These are phyloP conservation scores for Coccomyxa sp. DNA, from an alignment of 139 green algal genomes.

Conservation along the genomic window DNA sequence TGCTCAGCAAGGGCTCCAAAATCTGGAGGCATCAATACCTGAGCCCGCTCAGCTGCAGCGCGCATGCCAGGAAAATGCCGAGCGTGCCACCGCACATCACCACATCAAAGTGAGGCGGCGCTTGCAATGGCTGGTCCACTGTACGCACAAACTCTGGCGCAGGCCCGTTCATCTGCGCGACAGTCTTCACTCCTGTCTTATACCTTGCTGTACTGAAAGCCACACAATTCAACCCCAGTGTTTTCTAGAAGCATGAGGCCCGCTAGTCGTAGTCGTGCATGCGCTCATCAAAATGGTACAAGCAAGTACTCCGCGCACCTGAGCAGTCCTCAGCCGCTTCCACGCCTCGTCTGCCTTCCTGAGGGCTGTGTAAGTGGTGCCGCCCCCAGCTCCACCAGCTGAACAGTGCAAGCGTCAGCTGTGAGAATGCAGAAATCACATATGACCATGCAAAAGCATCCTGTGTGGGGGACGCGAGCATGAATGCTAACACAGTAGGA, in stretches of 20 bases:
- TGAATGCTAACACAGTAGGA: too few relatives aligned
- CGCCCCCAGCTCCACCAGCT: slow-evolving; percentile 69
- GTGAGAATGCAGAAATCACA: too few relatives aligned
- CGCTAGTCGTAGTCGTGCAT: background rate
- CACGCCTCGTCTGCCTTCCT: slow-evolving; percentile 66
- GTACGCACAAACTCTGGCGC: slow-evolving; percentile 53
- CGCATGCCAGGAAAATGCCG: slow-evolving; percentile 77
- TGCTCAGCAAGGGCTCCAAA: background rate
- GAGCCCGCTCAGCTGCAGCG: slow-evolving; percentile 64
- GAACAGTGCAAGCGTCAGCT: background rate
- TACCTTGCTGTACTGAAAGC: background rate
- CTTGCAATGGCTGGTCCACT: slow-evolving; percentile 6
- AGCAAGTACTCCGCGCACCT: background rate
- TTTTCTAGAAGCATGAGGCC: background rate
- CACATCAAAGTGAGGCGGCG: slow-evolving; percentile 27
- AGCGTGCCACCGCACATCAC: slow-evolving; percentile 89
- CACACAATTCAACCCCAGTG: background rate
- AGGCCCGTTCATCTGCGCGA: slow-evolving; percentile 14
- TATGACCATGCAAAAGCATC: too few relatives aligned
- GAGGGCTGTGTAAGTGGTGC: slow-evolving; percentile 65
- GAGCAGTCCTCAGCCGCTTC: slow-evolving; percentile 42
- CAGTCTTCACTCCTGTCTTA: background rate
- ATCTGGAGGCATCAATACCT: background rate
- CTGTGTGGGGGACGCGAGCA: too few relatives aligned
- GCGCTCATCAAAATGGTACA: background rate